A percentile compares a stretch with the other conserved stretches of the same genome.
phyloP scores from a whole-genome alignment of 148 eudicot species.

The Dianthus caryophyllus region DNA sequence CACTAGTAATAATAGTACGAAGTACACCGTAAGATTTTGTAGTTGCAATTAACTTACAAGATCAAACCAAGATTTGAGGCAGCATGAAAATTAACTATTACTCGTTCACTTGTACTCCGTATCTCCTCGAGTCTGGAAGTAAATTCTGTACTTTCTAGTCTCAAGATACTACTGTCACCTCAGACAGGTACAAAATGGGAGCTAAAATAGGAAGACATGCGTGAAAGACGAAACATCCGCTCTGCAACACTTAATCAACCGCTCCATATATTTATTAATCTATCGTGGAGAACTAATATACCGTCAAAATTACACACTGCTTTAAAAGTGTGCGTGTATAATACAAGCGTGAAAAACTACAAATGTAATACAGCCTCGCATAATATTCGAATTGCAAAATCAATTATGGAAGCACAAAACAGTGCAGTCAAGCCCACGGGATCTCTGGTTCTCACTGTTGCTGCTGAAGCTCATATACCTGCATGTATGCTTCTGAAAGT shows the following conservation, averaged over 20 bases:
- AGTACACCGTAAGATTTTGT: too few relatives aligned
- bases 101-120: not conserved
- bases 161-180: too few relatives aligned
- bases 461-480: slow-evolving; percentile 93
- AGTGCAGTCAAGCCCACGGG: not conserved
- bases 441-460: slow-evolving; percentile 11
- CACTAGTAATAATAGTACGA: too few relatives aligned
- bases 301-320: slow-evolving; percentile 6
- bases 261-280: too few relatives aligned
- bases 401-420: not conserved
- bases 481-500: slow-evolving; percentile 94
- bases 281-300: not conserved
- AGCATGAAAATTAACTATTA: not conserved
- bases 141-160: too few relatives aligned
- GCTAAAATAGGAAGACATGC: too few relatives aligned
- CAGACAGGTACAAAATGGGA: too few relatives aligned
- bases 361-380: not conserved
- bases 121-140: not conserved
- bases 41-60: too few relatives aligned
- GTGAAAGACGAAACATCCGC: too few relatives aligned
- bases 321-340: not conserved
- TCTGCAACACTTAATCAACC: too few relatives aligned
- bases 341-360: not conserved
- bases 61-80: too few relatives aligned
- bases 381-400: not conserved